Conservation (phyloP, 2,329 filamentous ascomycete genomes). For the Xylaria sp. region DNA sequence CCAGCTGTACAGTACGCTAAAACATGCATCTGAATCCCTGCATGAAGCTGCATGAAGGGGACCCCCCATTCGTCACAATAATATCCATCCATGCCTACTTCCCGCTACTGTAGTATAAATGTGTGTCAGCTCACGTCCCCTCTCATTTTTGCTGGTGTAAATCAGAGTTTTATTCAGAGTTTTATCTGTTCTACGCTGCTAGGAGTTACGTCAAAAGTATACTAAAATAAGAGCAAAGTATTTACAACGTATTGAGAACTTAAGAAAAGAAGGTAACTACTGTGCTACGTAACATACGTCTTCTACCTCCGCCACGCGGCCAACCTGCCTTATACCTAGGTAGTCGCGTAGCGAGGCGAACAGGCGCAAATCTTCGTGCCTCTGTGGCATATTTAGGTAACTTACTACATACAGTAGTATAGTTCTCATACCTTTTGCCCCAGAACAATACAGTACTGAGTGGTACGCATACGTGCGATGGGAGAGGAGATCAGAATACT, state of each 20-base stretch:
- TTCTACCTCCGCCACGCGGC: neutral
- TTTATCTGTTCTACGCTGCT: neutral
- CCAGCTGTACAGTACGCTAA: slow-evolving; percentile 17
- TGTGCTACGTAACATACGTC: neutral
- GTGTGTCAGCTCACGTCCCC: neutral
- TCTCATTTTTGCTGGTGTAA: neutral
- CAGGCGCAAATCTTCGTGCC: neutral
- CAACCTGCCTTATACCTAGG: too few species aligned
- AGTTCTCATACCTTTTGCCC: neutral
- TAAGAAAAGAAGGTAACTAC: neutral
- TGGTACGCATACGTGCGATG: neutral
- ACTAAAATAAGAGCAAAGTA: too few species aligned
- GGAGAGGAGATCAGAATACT: slow-evolving; percentile 10
- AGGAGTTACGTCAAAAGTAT: too few species aligned
- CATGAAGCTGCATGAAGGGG: slow-evolving; percentile 22
- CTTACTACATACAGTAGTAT: neutral
- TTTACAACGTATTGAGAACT: neutral
- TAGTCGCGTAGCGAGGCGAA: neutral
- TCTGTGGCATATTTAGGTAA: neutral
- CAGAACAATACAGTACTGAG: neutral
- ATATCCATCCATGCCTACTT: neutral
- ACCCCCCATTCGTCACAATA: slow-evolving; percentile 22
- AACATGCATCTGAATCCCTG: slow-evolving; percentile 34
- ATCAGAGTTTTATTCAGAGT: neutral
- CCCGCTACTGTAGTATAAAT: neutral